phyloP scores from a whole-genome alignment of 108 stramenopile species.

The Asterionellopsis glacialis region DNA sequence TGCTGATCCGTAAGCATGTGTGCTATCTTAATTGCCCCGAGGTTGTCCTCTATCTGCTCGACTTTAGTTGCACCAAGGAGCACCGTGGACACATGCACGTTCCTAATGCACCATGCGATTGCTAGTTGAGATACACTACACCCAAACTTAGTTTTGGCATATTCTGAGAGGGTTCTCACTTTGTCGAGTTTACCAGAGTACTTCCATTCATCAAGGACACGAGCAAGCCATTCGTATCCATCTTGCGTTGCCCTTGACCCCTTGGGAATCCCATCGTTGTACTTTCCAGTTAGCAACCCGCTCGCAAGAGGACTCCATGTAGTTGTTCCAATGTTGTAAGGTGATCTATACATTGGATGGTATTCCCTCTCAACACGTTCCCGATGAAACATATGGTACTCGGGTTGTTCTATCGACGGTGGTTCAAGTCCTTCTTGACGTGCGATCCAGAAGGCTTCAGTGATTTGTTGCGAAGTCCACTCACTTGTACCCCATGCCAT shows the following conservation, averaged over 20 bases:
- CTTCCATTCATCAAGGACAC: constrained; percentile 27
- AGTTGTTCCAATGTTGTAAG: constrained; percentile 35
- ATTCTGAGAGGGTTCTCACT: constrained; percentile 29
- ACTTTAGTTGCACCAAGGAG: constrained; percentile 33
- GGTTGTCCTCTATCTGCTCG: constrained; percentile 34
- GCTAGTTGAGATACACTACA: constrained; percentile 27
- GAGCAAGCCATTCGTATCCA: constrained; percentile 29
- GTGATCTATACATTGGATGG: constrained; percentile 25
- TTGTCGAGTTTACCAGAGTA: constrained; percentile 28
- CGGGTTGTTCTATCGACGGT: constrained; percentile 33
- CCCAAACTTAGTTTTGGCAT: constrained; percentile 19
- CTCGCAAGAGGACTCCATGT: constrained; percentile 37
- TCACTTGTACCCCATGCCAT: constrained; percentile 40
- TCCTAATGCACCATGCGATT: constrained; percentile 34
- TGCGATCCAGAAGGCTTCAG: constrained; percentile 36
- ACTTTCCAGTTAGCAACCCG: constrained; percentile 36
- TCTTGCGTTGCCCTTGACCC: constrained; percentile 26
- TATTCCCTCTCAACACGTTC: constrained; percentile 43
- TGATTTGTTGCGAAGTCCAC: constrained; percentile 42
- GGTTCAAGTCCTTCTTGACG: constrained; percentile 20
- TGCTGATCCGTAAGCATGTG: constrained; percentile 29
- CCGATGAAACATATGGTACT: constrained; percentile 44
- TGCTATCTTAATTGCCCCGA: constrained; percentile 18
- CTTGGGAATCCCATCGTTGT: constrained; percentile 35
- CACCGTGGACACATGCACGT: constrained; percentile 23